These are phyloP conservation scores for Jamesozyma gamospora DNA, from an alignment of 805 yeast species.

Conservation along the genomic window DNA sequence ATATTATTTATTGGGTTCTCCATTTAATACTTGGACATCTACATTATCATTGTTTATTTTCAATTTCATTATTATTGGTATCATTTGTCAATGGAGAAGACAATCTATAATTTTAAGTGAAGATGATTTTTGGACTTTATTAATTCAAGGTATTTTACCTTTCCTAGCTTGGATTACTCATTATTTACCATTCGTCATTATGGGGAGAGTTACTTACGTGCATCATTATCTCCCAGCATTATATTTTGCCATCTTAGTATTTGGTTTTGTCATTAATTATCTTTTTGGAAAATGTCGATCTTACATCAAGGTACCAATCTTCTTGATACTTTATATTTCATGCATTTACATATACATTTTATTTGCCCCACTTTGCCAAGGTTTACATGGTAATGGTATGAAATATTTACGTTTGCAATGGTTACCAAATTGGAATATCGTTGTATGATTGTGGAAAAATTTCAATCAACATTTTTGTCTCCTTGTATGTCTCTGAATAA, in stretches of 20 bases:
- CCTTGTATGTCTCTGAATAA: not conserved
- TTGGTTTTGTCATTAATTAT: constrained; percentile 28
- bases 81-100: constrained; percentile 55
- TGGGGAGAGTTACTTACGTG: constrained; percentile 95
- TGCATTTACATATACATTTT: constrained; percentile 49
- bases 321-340: constrained; percentile 34
- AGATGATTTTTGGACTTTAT: constrained; percentile 32
- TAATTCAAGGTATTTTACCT: constrained; percentile 70
- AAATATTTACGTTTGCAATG: constrained; percentile 44
- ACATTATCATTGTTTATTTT: constrained; percentile 48
- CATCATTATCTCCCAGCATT: constrained; percentile 95
- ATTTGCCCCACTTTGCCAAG: constrained; percentile 65
- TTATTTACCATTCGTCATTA: constrained; percentile 75
- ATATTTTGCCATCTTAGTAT: constrained; percentile 79
- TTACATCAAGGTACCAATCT: constrained; percentile 30
- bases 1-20: constrained; percentile 66
- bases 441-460: constrained; percentile 9
- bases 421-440: constrained; percentile 47
- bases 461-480: not conserved
- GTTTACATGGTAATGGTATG: constrained; percentile 54
- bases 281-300: constrained; percentile 14
- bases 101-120: constrained; percentile 42
- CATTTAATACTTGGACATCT: constrained; percentile 71
- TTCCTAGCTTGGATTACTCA: constrained; percentile 87
- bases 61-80: constrained; percentile 32